These are phyloP conservation scores for Decorospora gaudefroyi DNA, from an alignment of 2,329 filamentous ascomycete species.

Conservation along the genomic window DNA sequence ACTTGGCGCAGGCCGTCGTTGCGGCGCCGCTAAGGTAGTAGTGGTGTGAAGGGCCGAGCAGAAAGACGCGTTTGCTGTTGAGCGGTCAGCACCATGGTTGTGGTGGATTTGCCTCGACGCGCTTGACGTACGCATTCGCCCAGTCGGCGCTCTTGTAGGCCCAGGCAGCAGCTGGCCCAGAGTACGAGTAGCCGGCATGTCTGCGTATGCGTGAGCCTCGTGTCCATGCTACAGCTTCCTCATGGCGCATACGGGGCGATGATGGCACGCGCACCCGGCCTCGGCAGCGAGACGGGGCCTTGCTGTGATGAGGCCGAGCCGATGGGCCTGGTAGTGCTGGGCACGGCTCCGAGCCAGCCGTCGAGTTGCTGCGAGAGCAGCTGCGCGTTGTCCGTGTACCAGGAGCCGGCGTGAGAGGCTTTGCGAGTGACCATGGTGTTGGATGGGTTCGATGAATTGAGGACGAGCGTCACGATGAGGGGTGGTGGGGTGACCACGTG, in stretches of 20 bases:
- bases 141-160: conserved; percentile 90
- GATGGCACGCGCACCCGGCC: conserved; percentile 76
- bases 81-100: conserved; percentile 1
- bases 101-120: background rate
- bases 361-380: conserved; percentile 73
- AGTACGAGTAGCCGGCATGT: conserved; percentile 92
- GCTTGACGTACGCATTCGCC: conserved; percentile 64
- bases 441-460: conserved; percentile 1
- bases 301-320: conserved; percentile 52
- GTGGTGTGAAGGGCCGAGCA: conserved; percentile 91
- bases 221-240: background rate
- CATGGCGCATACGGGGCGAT: conserved; percentile 79
- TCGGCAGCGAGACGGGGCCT: conserved; percentile 60
- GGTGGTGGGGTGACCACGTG: conserved; percentile 10
- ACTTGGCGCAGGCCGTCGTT: conserved; percentile 71
- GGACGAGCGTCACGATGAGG: conserved; percentile 5
- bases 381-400: conserved; percentile 71
- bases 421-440: conserved; percentile 53
- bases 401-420: conserved; percentile 81
- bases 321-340: conserved; percentile 65
- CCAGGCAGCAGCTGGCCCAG: conserved; percentile 88
- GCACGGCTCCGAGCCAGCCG: conserved; percentile 72
- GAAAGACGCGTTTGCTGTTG: conserved; percentile 78
- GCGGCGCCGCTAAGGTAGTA: conserved; percentile 78
- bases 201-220: conserved; percentile 56